A percentile compares a stretch with the other conserved stretches of the same genome.
These are phyloP conservation scores for Tetrahymena borealis DNA, from an alignment of 73 alveolate genomes.

Conservation along the genomic window DNA sequence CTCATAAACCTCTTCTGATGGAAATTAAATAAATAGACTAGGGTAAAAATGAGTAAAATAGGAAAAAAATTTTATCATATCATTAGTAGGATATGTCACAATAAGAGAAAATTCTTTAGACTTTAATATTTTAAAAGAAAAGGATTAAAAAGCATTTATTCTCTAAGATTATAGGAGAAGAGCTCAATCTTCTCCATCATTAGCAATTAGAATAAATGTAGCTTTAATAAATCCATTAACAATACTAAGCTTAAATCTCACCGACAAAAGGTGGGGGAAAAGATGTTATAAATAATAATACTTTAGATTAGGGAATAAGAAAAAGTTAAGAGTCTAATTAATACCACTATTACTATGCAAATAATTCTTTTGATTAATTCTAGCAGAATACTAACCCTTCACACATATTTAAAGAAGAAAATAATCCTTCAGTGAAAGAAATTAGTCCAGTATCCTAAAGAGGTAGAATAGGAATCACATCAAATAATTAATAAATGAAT, in stretches of 20 bases:
- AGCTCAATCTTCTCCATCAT: not conserved
- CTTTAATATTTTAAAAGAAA: not conserved
- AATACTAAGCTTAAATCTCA: not conserved
- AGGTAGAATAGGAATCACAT: no score
- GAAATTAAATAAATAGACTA: not conserved
- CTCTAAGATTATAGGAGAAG: not conserved
- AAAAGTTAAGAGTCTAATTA: not conserved
- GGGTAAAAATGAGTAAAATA: not conserved
- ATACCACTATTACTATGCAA: not conserved
- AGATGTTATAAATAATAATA: not conserved
- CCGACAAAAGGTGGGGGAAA: not conserved
- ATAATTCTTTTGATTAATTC: not conserved
- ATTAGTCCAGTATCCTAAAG: not conserved
- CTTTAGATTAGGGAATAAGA: not conserved
- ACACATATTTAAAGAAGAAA: not conserved
- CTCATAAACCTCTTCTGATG: not conserved
- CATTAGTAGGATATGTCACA: not conserved
- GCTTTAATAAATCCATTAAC: not conserved
- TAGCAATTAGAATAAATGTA: not conserved
- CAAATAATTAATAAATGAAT: no score
- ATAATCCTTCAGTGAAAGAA: not conserved
- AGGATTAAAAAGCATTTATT: not conserved
- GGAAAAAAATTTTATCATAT: not conserved
- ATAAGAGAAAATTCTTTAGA: not conserved
- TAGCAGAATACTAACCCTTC: not conserved